Evolutionary conservation across 2,329 filamentous ascomycete genomes (phyloP).

Genomic region (Dactylellina drechsleri): DNA sequence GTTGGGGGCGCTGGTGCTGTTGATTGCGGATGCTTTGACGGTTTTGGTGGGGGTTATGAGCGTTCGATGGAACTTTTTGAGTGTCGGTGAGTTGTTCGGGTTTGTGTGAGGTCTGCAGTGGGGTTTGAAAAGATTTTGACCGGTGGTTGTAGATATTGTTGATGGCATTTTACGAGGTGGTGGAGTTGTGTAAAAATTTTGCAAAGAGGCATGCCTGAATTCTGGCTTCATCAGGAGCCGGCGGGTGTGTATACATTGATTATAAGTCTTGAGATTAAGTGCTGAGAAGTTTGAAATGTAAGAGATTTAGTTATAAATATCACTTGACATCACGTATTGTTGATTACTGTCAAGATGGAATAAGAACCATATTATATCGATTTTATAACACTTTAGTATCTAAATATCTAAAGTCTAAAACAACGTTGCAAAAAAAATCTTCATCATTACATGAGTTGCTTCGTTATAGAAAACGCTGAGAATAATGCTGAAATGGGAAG

Average conservation of each 20-base stretch:
- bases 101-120: constrained; percentile 64
- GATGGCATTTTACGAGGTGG: too few relatives aligned
- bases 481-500: constrained; percentile 15
- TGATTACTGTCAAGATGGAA: too few relatives aligned
- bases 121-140: too few relatives aligned
- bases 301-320: background rate
- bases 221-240: too few relatives aligned
- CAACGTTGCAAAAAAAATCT: background rate
- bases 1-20: constrained; percentile 76
- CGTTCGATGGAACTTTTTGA: constrained; percentile 78
- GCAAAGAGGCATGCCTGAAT: too few relatives aligned
- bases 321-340: too few relatives aligned
- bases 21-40: constrained; percentile 75
- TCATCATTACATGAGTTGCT: constrained; percentile 29
- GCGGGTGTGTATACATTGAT: too few relatives aligned
- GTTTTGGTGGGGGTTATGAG: constrained; percentile 73
- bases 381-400: too few relatives aligned
- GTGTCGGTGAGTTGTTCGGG: constrained; percentile 88
- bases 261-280: too few relatives aligned
- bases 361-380: too few relatives aligned
- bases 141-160: too few relatives aligned
- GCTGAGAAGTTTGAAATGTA: background rate
- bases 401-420: constrained; percentile 12
- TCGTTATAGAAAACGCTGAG: constrained; percentile 33
- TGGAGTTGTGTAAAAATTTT: too few relatives aligned